Base-by-base conservation (phyloP, 345 rosid species). In the Aquilaria sinensis region DNA sequence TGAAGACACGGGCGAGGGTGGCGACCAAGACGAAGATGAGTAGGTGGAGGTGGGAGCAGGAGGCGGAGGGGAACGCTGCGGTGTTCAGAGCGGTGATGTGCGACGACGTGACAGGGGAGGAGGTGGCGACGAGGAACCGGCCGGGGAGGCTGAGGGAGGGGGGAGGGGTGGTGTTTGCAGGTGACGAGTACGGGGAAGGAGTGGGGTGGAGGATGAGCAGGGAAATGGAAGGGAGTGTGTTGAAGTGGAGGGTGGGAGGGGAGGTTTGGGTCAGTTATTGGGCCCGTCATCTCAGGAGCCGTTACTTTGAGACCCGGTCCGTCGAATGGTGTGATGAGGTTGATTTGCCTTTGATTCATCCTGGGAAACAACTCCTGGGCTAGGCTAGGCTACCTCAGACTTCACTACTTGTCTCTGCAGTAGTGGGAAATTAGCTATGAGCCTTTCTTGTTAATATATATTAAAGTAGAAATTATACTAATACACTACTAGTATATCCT, bases 141-240 rank as follows among this genome's bases (percentile, higher is more conserved):
- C 10, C 30, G 0, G 83, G 86, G 2, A 75, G 78, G 0, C 74
- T 74, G 47, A 70, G 87, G 56, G 70, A 83, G 14, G 68, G 70
- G 57, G 88, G 96, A 37, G 96, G 93, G n/a, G 8, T 87, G 69
- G 80, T 89, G 4, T 85, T 92, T 47, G 91, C 85, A 2, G 85
- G 82, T 3, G 93, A 87, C 65, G 96, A 80, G 68, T 89, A 80
- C 41, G 98, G 96, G 47, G 86, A 80, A 31, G 72, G 64, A 53
- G 88, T 80, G 30, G 71, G 72, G 51, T 92, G 98, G 98, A 78
- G 98, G 76, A 74, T 92, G 70, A 81, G 80, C 70, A 87, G 78
- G 62, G 96, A 92, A 61, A 87, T 81, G 98, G 96, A 92, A 76
- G 98, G 96, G 61, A 92, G 86, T 61, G 96, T 89, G 60, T 43